Conservation (phyloP, 2,329 filamentous ascomycete genomes). For the Leptographium radiaticola region DNA sequence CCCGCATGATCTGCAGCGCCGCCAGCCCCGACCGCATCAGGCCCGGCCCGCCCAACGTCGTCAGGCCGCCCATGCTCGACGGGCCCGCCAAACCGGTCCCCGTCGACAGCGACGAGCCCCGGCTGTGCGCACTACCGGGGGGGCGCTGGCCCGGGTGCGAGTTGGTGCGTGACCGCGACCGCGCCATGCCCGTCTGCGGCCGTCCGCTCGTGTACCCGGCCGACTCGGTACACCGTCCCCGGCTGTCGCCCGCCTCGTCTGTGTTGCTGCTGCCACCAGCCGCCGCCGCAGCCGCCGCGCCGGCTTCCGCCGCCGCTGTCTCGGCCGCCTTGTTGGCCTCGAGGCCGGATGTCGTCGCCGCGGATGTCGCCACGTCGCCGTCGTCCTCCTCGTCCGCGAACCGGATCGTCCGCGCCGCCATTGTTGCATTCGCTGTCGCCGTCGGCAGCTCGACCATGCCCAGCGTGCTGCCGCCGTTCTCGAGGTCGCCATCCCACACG, state of each 20-base stretch:
- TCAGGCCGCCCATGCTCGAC: background rate
- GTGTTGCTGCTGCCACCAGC: background rate
- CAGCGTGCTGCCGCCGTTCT: background rate
- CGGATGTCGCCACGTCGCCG: background rate
- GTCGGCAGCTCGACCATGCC: background rate
- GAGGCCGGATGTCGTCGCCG: background rate
- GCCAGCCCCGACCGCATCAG: slow-evolving; percentile 8
- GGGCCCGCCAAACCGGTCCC: background rate
- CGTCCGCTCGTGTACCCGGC: background rate
- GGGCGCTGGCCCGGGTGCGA: background rate
- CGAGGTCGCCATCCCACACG: slow-evolving; percentile 17
- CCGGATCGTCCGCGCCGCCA: slow-evolving; percentile 1
- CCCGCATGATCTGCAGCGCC: slow-evolving; percentile 7
- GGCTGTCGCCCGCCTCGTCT: background rate
- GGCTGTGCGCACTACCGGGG: background rate
- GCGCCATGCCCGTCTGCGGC: background rate
- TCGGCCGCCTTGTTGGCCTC: background rate
- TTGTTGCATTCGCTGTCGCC: no score
- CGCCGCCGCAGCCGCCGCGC: background rate
- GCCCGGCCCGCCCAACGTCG: background rate
- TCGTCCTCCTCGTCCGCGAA: slow-evolving; percentile 4
- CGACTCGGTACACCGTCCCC: background rate
- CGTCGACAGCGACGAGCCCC: background rate
- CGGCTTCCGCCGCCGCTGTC: background rate
- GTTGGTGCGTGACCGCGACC: background rate